phyloP scores from a whole-genome alignment of 768 basidiomycete genomes.

The Fomitopsis pulvina region DNA sequence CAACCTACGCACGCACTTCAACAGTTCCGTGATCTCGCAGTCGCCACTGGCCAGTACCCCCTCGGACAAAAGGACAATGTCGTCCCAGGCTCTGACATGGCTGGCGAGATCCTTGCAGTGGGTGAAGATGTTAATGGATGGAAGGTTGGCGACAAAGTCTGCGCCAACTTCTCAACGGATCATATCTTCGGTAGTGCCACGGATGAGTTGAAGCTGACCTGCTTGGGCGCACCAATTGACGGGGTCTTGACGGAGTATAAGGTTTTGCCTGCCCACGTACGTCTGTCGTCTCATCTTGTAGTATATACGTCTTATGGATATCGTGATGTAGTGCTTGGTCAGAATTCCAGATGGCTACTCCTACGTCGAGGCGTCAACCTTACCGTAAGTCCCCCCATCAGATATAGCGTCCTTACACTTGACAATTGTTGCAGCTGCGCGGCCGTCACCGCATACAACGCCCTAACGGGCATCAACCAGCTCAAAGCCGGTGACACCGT shows the following conservation, averaged over 20 bases:
- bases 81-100: constrained; percentile 39
- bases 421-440: constrained; percentile 35
- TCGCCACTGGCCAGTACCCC: constrained; percentile 35
- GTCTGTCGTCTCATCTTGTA: not conserved
- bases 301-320: not conserved
- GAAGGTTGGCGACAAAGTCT: constrained; percentile 52
- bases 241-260: constrained; percentile 32
- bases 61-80: constrained; percentile 25
- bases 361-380: constrained; percentile 58
- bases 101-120: constrained; percentile 49
- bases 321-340: constrained; percentile 37
- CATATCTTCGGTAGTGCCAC: constrained; percentile 41
- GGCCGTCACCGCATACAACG: constrained; percentile 60
- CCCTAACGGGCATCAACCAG: constrained; percentile 40
- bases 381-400: constrained; percentile 36
- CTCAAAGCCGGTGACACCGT: constrained; percentile 55
- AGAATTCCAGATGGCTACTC: constrained; percentile 48
- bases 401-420: not conserved
- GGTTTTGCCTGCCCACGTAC: constrained; percentile 18
- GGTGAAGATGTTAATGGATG: constrained; percentile 35
- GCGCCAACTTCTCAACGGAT: constrained; percentile 43
- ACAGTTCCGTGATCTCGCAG: constrained; percentile 41
- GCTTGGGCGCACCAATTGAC: constrained; percentile 40
- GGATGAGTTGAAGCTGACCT: constrained; percentile 27
- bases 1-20: not conserved